A percentile compares a stretch with the other conserved stretches of the same genome.
Evolutionary conservation across 257 asterid species (phyloP).

Genomic region (Fraxinus excelsior): DNA sequence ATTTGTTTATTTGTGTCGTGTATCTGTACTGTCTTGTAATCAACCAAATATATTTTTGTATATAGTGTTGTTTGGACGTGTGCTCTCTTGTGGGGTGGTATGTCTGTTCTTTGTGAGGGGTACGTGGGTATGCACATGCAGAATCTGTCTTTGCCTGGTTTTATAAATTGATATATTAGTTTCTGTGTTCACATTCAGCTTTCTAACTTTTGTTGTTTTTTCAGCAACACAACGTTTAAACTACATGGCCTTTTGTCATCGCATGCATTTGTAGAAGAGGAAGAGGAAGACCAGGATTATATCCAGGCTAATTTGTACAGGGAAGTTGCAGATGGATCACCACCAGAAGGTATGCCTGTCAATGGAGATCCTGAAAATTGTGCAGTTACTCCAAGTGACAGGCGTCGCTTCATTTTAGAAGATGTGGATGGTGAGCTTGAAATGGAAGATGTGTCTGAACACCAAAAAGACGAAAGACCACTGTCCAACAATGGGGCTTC

Average conservation of each 20-base stretch:
- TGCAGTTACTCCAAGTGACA: constrained; percentile 68
- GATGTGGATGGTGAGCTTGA: constrained; percentile 99
- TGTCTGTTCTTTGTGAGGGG: background rate
- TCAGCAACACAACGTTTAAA: constrained; percentile 54
- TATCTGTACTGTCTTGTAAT: background rate
- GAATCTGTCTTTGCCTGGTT: background rate
- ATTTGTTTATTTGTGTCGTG: background rate
- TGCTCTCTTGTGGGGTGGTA: background rate
- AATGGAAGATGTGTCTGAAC: constrained; percentile 95
- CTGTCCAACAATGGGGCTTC: constrained; percentile 31
- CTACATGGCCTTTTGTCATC: constrained; percentile 45
- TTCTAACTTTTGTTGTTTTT: background rate
- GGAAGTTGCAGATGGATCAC: constrained; percentile 48
- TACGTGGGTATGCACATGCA: background rate
- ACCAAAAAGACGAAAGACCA: constrained; percentile 62
- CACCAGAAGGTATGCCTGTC: constrained; percentile 47
- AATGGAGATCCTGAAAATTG: constrained; percentile 57
- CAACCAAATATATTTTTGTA: background rate
- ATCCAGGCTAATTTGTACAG: constrained; percentile 39
- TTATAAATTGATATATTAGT: background rate
- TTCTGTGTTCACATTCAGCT: background rate
- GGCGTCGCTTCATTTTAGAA: constrained; percentile 79
- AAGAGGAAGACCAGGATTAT: constrained; percentile 67
- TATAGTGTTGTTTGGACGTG: background rate
- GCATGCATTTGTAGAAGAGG: constrained; percentile 44